phyloP scores from a whole-genome alignment of 1,139 yeast species.

The Candida sanyaensis region DNA sequence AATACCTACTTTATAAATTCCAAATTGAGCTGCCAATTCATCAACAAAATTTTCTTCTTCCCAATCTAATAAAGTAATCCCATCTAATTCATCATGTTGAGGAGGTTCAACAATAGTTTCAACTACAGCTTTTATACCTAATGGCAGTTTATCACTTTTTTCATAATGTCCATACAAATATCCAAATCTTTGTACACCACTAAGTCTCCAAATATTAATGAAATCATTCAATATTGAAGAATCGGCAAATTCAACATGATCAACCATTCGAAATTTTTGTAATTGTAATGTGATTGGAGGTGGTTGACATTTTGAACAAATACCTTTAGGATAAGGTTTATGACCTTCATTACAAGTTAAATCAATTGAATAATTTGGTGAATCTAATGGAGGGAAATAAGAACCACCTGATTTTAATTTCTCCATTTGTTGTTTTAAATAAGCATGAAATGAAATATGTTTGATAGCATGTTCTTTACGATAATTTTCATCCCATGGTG shows the following conservation, averaged over 20 bases:
- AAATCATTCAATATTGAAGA: constrained; percentile 74
- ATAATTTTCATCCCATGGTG: constrained; percentile 89
- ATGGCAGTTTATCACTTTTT: constrained; percentile 76
- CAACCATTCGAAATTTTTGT: constrained; percentile 93
- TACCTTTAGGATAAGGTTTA: constrained; percentile 90
- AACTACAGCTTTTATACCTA: constrained; percentile 92
- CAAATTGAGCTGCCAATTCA: constrained; percentile 58
- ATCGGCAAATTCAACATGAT: constrained; percentile 88
- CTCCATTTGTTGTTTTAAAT: constrained; percentile 72
- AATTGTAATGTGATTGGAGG: constrained; percentile 90
- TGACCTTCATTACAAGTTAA: constrained; percentile 77
- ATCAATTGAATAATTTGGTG: constrained; percentile 67
- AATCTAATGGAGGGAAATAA: constrained; percentile 78
- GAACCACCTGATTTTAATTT: constrained; percentile 63
- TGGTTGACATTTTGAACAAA: constrained; percentile 97
- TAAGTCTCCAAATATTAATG: constrained; percentile 87
- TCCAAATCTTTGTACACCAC: constrained; percentile 88
- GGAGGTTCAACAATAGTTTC: constrained; percentile 95
- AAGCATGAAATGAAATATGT: constrained; percentile 85
- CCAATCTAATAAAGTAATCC: constrained; percentile 65
- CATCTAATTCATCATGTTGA: constrained; percentile 85
- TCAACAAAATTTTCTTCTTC: constrained; percentile 58
- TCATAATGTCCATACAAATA: constrained; percentile 81
- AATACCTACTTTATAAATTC: constrained; percentile 74
- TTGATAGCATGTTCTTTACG: constrained; percentile 77